Percentiles rank a stretch among this genome's conserved stretches.
These are phyloP conservation scores for Phytophthora idaei DNA, from an alignment of 352 stramenopile genomes.

Conservation along the genomic window DNA sequence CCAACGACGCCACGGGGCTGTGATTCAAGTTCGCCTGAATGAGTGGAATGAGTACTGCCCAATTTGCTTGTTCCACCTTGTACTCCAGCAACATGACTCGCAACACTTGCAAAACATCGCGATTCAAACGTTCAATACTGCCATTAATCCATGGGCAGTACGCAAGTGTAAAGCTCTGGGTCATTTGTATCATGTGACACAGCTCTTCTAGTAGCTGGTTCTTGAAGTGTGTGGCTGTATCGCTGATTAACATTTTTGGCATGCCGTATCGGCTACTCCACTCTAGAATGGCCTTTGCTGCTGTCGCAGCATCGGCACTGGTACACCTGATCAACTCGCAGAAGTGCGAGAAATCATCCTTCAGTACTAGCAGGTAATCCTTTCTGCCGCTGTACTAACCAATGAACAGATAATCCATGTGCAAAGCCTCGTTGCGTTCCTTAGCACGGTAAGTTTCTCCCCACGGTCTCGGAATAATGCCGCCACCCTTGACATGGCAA, in stretches of 20 bases:
- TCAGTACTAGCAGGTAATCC: background rate
- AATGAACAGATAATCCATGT: background rate
- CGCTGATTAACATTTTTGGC: background rate
- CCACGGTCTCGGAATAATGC: background rate
- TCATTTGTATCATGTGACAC: background rate
- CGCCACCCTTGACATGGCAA: background rate
- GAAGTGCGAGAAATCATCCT: slow-evolving; percentile 1
- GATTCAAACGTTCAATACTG: background rate
- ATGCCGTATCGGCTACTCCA: background rate
- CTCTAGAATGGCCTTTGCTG: background rate
- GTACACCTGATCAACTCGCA: slow-evolving; percentile 1
- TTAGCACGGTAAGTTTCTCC: background rate
- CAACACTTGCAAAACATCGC: background rate
- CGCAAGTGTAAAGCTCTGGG: background rate
- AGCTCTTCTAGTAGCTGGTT: background rate
- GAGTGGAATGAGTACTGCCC: background rate
- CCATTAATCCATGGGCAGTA: slow-evolving; percentile 3
- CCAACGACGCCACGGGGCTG: background rate
- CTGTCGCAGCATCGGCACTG: background rate
- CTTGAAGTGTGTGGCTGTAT: background rate
- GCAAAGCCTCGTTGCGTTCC: background rate
- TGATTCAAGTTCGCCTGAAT: background rate
- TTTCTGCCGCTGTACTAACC: background rate
- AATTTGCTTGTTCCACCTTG: background rate
- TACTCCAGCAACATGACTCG: background rate